Conservation (phyloP, 768 basidiomycete species). For the Lanmaoa rubissima region DNA sequence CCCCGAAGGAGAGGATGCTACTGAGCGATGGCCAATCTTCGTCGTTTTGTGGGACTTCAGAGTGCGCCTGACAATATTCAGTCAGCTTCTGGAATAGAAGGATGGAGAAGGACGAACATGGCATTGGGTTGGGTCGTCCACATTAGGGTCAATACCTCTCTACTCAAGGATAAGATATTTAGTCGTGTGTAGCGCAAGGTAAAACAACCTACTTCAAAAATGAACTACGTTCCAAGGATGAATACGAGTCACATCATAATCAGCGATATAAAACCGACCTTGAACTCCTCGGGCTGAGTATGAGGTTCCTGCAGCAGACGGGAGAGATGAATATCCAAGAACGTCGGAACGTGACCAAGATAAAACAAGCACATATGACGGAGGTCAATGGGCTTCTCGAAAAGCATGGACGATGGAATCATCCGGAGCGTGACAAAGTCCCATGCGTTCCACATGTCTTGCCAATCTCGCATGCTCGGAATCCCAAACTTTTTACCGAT, state of each 20-base stretch:
- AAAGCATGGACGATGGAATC: slow-evolving; percentile 85
- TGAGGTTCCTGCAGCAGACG: slow-evolving; percentile 70
- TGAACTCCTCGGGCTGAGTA: slow-evolving; percentile 83
- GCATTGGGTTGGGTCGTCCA: slow-evolving; percentile 83
- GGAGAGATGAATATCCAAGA: slow-evolving; percentile 88
- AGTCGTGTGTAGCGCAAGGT: neutral
- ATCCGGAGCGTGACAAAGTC: slow-evolving; percentile 80
- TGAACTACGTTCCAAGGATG: slow-evolving; percentile 42
- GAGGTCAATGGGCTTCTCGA: slow-evolving; percentile 88
- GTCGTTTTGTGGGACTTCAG: slow-evolving; percentile 74
- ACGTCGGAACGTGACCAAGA: slow-evolving; percentile 89
- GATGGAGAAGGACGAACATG: slow-evolving; percentile 53
- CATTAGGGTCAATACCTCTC: slow-evolving; percentile 95
- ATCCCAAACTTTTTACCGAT: slow-evolving; percentile 49
- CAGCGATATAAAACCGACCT: slow-evolving; percentile 38
- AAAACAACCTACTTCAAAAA: slow-evolving; percentile 61
- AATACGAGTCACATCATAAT: slow-evolving; percentile 6
- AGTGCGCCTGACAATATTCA: slow-evolving; percentile 63
- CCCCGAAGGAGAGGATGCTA: slow-evolving; percentile 72
- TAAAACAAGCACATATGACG: slow-evolving; percentile 98
- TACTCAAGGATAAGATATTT: slow-evolving; percentile 33
- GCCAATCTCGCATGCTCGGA: slow-evolving; percentile 79
- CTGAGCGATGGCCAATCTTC: slow-evolving; percentile 84
- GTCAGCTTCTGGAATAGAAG: neutral
- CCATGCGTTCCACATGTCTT: slow-evolving; percentile 84